Base-by-base conservation (phyloP, 2,329 filamentous ascomycete species). In the Metarhizium anisopliae region DNA sequence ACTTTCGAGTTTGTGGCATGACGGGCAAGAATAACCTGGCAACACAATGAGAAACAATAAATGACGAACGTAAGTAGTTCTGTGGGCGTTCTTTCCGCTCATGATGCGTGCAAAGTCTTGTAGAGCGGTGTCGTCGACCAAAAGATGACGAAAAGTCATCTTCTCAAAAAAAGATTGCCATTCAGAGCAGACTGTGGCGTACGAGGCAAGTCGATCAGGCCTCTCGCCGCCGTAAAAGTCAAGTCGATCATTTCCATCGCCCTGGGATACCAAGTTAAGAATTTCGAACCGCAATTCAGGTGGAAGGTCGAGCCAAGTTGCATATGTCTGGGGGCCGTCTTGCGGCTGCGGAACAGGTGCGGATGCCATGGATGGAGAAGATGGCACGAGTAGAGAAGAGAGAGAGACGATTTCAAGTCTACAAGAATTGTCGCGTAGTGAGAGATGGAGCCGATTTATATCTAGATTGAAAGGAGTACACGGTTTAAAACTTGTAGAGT, bases 401-500 rank as follows among this genome's bases (percentile, higher is more conserved):
- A 25, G 25, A 25, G 25, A 25, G 3, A 25, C 1, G 25, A 25
- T 25, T 25, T 1, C 1, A 25, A 25, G 25, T 25, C 1, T 25
- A 25, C 25, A 25, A 25, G 25, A 3, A 25, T 25, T 1, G 25
- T 25, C 25, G 25, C 25, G 25, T 25, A 25, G 25, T 1, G 25
- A 25, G 25, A 25, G 25, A 25, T 25, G 25, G 25, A 1, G 25
- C 25, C 25, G 25, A 25, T 25, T 25, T 25, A 25, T 25, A 1
- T 25, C 25, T 29, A 20, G 6, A 36, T 7, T 1, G 3, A 54
- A 36, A 54, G 40, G 47, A 3, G 29, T n/a, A n/a, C n/a, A n/a
- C n/a, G n/a, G n/a, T n/a, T 75, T 50, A 11, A 7, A 20, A 11
- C 4, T 32, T 29, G 25, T 50, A 8, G 29, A 18, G 20, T 47